Evolutionary conservation across 192 early-diverging fungal genomes (phyloP).

Genomic region (Dissophora ornata): DNA sequence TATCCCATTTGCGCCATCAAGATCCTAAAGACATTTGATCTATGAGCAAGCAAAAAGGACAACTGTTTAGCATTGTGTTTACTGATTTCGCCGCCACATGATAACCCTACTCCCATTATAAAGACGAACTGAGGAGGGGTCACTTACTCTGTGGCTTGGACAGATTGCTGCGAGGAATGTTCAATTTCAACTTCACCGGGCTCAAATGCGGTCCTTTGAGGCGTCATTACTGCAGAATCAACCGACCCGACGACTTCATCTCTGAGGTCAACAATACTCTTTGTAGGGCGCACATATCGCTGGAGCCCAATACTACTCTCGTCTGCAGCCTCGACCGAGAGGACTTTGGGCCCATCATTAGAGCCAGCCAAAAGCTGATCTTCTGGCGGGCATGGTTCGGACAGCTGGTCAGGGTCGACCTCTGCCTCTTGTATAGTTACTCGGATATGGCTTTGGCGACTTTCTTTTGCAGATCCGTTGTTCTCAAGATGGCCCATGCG

Average conservation of each 20-base stretch:
- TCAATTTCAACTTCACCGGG: conserved; percentile 14
- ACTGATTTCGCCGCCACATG: too few species aligned
- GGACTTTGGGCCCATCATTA: conserved; percentile 2
- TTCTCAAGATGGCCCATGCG: conserved; percentile 39
- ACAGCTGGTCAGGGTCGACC: background rate
- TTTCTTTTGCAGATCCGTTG: background rate
- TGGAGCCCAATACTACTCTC: conserved; percentile 34
- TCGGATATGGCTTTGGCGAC: background rate
- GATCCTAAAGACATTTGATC: conserved; percentile 66
- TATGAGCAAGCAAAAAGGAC: conserved; percentile 23
- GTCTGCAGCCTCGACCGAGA: conserved; percentile 37
- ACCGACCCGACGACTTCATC: too few species aligned
- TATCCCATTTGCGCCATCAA: conserved; percentile 76
- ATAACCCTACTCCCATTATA: too few species aligned
- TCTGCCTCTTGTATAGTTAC: background rate
- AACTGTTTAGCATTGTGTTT: too few species aligned
- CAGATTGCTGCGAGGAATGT: background rate
- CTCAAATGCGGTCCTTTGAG: conserved; percentile 25
- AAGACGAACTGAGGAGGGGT: too few species aligned
- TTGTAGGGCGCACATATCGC: conserved; percentile 15
- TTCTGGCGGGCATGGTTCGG: background rate
- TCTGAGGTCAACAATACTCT: background rate
- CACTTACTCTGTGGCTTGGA: conserved; percentile 12
- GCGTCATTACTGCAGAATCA: too few species aligned
- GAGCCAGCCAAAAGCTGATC: background rate